Evolutionary conservation across 495 filamentous ascomycete species (phyloP), one percentile per base, ranked within the genome.

Genomic region (Stereocaulon alpinum): DNA sequence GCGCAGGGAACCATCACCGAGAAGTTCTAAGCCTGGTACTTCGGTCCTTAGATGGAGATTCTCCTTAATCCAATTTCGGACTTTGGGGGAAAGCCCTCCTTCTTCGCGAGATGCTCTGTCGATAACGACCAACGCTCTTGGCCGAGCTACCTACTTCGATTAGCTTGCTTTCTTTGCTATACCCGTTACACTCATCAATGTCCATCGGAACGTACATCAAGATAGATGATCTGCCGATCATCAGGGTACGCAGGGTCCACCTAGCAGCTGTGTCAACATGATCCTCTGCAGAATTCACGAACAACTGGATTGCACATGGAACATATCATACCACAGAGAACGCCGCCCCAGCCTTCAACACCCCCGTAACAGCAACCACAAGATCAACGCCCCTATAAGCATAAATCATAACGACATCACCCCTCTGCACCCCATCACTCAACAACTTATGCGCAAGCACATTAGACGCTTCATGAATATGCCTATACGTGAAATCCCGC

Each of bases 361-460:
- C 73, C 61, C 74, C 24, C 80, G 85, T 83, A 9, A 86, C 71
- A 6, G 76, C 77, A 15, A 86, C 76, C 7, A 89, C 83, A 18
- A 91, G 70, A 61, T 90, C 88, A 6, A 90, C 86, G 14, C 81
- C 80, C 5, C 92, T 82, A 69, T 96, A 80, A 32, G 89, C 88
- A 70, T 86, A 97, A 54, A 92, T 85, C 91, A 96, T 96, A 56
- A 95, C 87, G 27, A 96, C 90, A 53, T 97, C 92, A 14, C 89
- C 91, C 57, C 83, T 76, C 42, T 85, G 76, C 55, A 91, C 75
- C 29, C 91, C 92, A 57, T 80, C 77, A 34, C 82, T 73, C 44
- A 89, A 78, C 30, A 96, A 75, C 66, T 93, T 79, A 71, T 91
- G 86, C 10, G 87, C 86, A 5, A 97, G 74, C 12, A 82, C 77